These are phyloP conservation scores for Colletotrichum shisoi DNA, from an alignment of 2,329 filamentous ascomycete genomes.

Conservation along the genomic window DNA sequence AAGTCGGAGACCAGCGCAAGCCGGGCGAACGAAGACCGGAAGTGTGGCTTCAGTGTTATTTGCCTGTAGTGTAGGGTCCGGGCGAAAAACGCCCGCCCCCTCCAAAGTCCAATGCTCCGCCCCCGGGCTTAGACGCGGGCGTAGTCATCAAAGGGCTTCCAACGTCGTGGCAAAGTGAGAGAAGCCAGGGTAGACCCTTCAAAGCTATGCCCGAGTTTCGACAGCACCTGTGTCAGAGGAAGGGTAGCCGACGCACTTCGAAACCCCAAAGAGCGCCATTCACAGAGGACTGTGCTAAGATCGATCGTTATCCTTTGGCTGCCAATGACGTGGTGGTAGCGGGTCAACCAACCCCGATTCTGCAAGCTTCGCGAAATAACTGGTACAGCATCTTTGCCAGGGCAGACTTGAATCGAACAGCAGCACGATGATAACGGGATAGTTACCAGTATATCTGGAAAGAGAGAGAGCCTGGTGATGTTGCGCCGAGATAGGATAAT, in stretches of 20 bases:
- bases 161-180: neutral
- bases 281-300: neutral
- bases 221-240: constrained; percentile 11
- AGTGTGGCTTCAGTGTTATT: neutral
- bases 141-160: neutral
- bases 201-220: constrained; percentile 1
- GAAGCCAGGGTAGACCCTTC: constrained; percentile 24
- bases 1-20: neutral
- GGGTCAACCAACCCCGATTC: neutral
- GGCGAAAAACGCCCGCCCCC: neutral
- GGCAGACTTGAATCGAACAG: constrained; percentile 28
- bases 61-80: too few relatives aligned
- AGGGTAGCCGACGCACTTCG: constrained; percentile 4
- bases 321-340: neutral
- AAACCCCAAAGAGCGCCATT: constrained; percentile 17
- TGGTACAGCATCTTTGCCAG: neutral
- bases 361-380: neutral
- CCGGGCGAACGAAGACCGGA: neutral
- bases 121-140: neutral
- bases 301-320: too few relatives aligned
- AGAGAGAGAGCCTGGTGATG: neutral
- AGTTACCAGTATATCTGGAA: neutral
- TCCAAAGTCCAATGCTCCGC: constrained; percentile 1
- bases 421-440: neutral
- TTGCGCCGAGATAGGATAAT: constrained; percentile 20